Percentiles rank a stretch among this genome's conserved stretches.
Evolutionary conservation across 331 rosid genomes (phyloP).

Genomic region (Malus hybrid): DNA sequence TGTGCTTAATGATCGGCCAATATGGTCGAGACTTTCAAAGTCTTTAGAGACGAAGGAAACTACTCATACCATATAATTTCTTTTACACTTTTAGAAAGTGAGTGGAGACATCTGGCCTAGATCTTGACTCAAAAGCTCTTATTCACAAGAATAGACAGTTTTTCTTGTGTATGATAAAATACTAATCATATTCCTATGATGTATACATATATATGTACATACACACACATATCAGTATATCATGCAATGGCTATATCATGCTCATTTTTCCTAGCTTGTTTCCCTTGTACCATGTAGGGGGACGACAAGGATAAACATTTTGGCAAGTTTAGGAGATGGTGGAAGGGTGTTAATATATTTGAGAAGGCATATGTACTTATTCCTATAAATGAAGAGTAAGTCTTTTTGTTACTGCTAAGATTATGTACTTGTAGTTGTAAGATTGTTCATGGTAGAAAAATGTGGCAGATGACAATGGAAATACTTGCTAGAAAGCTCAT

Average conservation of each 20-base stretch:
- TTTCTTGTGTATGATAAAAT: neutral
- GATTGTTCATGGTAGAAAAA: neutral
- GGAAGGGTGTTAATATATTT: slow-evolving; percentile 92
- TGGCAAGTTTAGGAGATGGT: slow-evolving; percentile 91
- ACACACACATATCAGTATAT: neutral
- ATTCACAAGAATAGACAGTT: too few relatives aligned
- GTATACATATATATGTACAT: neutral
- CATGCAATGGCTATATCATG: neutral
- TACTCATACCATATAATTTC: neutral
- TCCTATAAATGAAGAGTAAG: slow-evolving; percentile 93
- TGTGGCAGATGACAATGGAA: neutral
- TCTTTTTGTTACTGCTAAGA: neutral
- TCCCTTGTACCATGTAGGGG: slow-evolving; percentile 38
- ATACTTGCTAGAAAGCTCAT: neutral
- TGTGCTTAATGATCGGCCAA: neutral
- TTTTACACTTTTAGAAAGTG: neutral
- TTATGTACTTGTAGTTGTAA: neutral
- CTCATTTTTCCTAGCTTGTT: slow-evolving; percentile 14
- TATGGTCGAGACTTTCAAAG: neutral
- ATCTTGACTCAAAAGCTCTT: too few relatives aligned
- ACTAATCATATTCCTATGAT: neutral
- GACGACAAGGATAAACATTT: slow-evolving; percentile 44
- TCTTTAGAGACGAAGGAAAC: neutral
- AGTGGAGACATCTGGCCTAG: neutral
- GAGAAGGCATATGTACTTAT: slow-evolving; percentile 83